Conservation (phyloP, 805 yeast genomes). For the Ogataea kodamae region DNA sequence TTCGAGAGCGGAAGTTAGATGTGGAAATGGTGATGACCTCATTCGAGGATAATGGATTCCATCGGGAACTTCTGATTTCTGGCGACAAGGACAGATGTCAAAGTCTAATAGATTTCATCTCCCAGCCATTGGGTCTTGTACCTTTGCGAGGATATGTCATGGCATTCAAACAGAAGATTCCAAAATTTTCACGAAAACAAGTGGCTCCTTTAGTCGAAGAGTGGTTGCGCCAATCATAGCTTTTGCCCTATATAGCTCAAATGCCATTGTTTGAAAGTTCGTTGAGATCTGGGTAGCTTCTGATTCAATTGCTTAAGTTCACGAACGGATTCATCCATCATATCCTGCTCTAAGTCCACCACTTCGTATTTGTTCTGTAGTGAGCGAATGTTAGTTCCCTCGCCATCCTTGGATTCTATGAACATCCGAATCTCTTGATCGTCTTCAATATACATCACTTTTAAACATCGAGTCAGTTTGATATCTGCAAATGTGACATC, state of each 20-base stretch:
- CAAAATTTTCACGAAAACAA: conserved; percentile 75
- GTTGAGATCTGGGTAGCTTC: conserved; percentile 33
- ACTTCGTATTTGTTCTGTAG: conserved; percentile 16
- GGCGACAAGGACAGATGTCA: conserved; percentile 3
- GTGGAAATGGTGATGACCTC: conserved; percentile 48
- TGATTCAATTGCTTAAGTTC: conserved; percentile 30
- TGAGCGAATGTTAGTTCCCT: conserved; percentile 11
- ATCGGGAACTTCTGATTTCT: conserved; percentile 4
- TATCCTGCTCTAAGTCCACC: conserved; percentile 37
- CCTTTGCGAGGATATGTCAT: conserved; percentile 1
- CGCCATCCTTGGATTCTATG: conserved; percentile 18
- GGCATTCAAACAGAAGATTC: conserved; percentile 34
- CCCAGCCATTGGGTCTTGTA: conserved; percentile 27
- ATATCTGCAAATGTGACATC: conserved; percentile 15
- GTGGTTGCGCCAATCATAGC: conserved; percentile 6
- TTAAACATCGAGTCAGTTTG: conserved; percentile 33
- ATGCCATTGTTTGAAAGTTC: conserved; percentile 29
- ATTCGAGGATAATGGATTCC: conserved; percentile 25
- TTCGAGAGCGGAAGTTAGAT: conserved; percentile 35
- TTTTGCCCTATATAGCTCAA: conserved; percentile 24
- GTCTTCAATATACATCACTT: conserved; percentile 42
- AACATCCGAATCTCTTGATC: conserved; percentile 27
- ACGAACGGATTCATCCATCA: conserved; percentile 30
- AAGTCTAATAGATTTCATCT: conserved; percentile 1
- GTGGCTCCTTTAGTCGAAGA: conserved; percentile 61